phyloP scores from a whole-genome alignment of 2,329 filamentous ascomycete species.

The Sporothrix variecibatus region DNA sequence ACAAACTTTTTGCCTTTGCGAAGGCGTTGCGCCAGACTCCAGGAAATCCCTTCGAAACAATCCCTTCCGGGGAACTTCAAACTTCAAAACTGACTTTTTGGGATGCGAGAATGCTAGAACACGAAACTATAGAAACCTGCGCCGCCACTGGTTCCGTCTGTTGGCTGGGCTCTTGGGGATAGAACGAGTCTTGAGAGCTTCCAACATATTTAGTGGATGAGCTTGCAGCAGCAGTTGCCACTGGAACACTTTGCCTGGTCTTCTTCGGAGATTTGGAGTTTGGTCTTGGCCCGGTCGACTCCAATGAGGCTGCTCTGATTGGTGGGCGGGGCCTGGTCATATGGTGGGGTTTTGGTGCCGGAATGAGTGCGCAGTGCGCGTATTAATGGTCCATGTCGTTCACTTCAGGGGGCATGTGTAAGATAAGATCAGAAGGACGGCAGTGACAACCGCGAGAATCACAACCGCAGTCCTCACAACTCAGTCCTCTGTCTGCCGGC shows the following conservation, averaged over 20 bases:
- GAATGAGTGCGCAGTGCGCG: not conserved
- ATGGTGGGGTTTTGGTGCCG: not conserved
- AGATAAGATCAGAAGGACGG: not conserved
- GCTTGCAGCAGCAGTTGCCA: not conserved
- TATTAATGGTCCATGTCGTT: not conserved
- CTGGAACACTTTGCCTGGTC: not conserved
- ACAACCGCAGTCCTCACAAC: not conserved
- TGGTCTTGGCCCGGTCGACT: not conserved
- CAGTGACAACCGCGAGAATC: not conserved
- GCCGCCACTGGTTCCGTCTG: not conserved
- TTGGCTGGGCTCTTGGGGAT: not conserved
- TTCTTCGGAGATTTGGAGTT: not conserved
- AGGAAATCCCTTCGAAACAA: not conserved
- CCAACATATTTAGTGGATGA: not conserved
- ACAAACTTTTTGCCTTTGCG: not conserved
- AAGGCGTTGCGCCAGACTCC: not conserved
- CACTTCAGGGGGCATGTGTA: not conserved
- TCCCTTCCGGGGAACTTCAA: not conserved
- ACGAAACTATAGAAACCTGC: not conserved
- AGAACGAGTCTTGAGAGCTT: not conserved
- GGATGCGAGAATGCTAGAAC: too few relatives aligned
- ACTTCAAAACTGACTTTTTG: not conserved
- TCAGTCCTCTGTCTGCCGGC: not conserved
- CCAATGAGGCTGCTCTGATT: not conserved
- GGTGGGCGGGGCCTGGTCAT: not conserved